Base-by-base conservation (phyloP, 2,329 filamentous ascomycete species). In the Colletotrichum cuscutae region DNA sequence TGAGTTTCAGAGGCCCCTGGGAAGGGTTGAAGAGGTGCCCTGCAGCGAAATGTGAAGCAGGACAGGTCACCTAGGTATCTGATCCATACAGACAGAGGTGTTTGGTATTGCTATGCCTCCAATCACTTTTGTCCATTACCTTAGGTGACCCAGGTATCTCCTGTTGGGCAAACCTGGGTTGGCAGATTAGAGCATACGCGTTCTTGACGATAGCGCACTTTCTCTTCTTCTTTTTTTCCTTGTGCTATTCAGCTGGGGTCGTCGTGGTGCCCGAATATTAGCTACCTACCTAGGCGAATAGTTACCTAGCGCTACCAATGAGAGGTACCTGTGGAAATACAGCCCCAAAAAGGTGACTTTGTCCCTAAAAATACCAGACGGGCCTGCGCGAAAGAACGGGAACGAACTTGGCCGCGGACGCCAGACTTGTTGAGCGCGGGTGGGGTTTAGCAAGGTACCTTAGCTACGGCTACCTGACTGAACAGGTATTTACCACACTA, bases 1-100 rank as follows among this genome's bases (percentile, higher is more conserved):
- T 65, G 60, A 57, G 70, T 70, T 72, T 72, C 70, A 70, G 70
- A 72, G 70, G 60, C 67, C 70, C 65, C 70, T 72, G 70, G 61
- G 61, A 49, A 54, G 30, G 32, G 61, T 35, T 64, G 52, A 32
- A 63, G 32, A 68, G 69, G 53, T 42, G 66, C 67, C 46, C 66
- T 70, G 42, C 58, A 37, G 62, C 42, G 8, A 56, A 13, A 56
- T 65, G 28, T 26, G 60, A 37, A 54, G 65, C 46, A 49, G 59
- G 59, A 64, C 58, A 69, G 59, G 19, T 22, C 28, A 49, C 42
- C 60, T 32, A 52, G 42, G 24, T 42, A 37, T 19, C 35, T 11
- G 13, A 52, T 32, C 35, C 28, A 24, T 62, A 30, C 60, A 19
- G 13, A 42, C 37, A n/a, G 42, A 49, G 42, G 42, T 49, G 19